phyloP scores from a whole-genome alignment of 1,284 basidiomycete genomes.

The Tranzscheliella williamsii region DNA sequence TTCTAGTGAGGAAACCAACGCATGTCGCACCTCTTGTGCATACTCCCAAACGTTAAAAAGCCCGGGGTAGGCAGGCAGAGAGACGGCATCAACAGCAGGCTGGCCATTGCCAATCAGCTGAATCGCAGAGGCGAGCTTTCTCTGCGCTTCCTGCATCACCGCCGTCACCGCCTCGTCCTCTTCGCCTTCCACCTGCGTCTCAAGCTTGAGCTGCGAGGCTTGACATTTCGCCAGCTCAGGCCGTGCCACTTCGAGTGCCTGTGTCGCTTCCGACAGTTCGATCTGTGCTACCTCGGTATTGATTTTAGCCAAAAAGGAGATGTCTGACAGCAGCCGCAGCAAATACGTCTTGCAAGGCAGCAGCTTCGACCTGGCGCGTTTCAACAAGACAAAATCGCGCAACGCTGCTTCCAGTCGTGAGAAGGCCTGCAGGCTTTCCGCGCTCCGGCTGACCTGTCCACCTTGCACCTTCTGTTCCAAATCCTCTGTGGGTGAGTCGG shows the following conservation, averaged over 20 bases:
- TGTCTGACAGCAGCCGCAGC: slow-evolving; percentile 81
- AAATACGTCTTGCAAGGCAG: slow-evolving; percentile 93
- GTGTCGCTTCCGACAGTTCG: slow-evolving; percentile 76
- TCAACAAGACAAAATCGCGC: slow-evolving; percentile 91
- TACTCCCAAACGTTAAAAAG: slow-evolving; percentile 86
- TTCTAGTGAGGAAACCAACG: slow-evolving; percentile 81
- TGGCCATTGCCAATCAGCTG: slow-evolving; percentile 78
- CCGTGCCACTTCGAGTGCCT: slow-evolving; percentile 68
- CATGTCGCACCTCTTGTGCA: slow-evolving; percentile 77
- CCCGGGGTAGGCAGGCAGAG: slow-evolving; percentile 79
- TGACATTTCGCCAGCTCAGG: slow-evolving; percentile 81
- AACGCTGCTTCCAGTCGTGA: slow-evolving; percentile 87
- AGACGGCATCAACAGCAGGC: slow-evolving; percentile 59
- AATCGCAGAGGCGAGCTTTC: slow-evolving; percentile 70
- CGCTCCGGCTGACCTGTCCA: slow-evolving; percentile 5
- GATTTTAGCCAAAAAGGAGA: slow-evolving; percentile 81
- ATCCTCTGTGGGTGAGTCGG: slow-evolving; percentile 38
- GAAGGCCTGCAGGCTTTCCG: slow-evolving; percentile 65
- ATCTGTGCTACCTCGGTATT: slow-evolving; percentile 82
- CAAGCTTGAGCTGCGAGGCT: slow-evolving; percentile 72
- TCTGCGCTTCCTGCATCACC: slow-evolving; percentile 66
- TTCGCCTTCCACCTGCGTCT: slow-evolving; percentile 75
- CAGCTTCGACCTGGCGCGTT: slow-evolving; percentile 93
- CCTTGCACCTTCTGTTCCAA: slow-evolving; percentile 30
- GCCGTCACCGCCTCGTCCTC: slow-evolving; percentile 74